Evolutionary conservation across 345 rosid species (phyloP).

Genomic region (Cardamine occulta): DNA sequence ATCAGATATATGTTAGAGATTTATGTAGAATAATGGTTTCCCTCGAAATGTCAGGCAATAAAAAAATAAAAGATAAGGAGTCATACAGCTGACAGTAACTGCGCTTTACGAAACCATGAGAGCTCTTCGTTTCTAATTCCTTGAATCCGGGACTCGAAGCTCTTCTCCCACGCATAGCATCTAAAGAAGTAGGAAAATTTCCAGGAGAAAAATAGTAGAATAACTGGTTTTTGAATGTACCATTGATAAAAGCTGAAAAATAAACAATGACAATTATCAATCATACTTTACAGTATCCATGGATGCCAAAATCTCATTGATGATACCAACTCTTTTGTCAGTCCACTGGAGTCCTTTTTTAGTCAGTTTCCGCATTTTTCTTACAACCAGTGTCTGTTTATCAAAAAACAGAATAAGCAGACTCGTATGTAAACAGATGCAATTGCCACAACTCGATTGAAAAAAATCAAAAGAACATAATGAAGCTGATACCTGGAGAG

Average conservation of each 20-base stretch:
- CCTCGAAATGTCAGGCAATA: conserved; percentile 4
- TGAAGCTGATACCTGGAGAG: conserved; percentile 65
- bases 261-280: conserved; percentile 12
- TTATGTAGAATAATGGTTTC: neutral
- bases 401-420: conserved; percentile 24
- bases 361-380: conserved; percentile 85
- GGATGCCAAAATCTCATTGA: conserved; percentile 89
- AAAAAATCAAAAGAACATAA: neutral
- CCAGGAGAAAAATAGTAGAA: neutral
- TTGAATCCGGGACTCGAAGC: conserved; percentile 80
- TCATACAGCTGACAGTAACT: conserved; percentile 80
- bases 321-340: conserved; percentile 89
- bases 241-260: conserved; percentile 21
- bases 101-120: conserved; percentile 89
- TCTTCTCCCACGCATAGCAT: conserved; percentile 96
- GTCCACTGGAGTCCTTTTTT: conserved; percentile 95
- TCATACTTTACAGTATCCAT: conserved; percentile 97
- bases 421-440: conserved; percentile 23
- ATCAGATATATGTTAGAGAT: neutral
- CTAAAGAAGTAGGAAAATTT: conserved; percentile 45
- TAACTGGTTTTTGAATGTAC: conserved; percentile 11
- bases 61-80: neutral
- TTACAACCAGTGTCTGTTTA: conserved; percentile 71
- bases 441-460: neutral
- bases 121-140: conserved; percentile 75